Base-by-base conservation (phyloP, 768 basidiomycete genomes). In the Paxillus rubicundulus region DNA sequence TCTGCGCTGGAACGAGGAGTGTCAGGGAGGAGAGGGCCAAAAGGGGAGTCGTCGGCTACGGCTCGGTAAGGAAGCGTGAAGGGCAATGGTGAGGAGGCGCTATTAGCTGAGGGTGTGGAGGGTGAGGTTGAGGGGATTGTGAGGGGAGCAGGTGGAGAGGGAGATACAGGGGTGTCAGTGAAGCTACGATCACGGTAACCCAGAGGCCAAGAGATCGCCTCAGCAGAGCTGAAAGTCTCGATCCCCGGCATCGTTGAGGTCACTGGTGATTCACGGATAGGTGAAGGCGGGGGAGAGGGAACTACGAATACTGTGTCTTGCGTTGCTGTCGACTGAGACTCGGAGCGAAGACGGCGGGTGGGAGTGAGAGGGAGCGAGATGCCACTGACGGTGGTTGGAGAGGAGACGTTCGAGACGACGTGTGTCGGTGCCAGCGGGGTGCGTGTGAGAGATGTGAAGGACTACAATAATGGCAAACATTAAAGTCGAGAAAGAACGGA, bases 401-500 rank as follows among this genome's bases (percentile, higher is more conserved):
- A 68, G 8, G 72, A 68, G 16, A 72, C 51, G 58, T 79, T 75
- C 14, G 72, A 71, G 3, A 81, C 59, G 10, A 78, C 71, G 50
- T 79, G 78, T 4, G 77, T 79, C 9, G 81, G 79, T 9, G 74
- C 69, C 49, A 81, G 70, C 3, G 79, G 74, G 30, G 72, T 65
- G 60, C 76, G 79, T 5, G 79, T 72, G 41, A 81, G 72, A 18
- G 67, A 60, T 1, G 72, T 58, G 52, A 77, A 77, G 3, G 78
- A 76, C 82, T 83, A 58, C 9, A 32, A 27, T 14, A 9, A 38
- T 40, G 1, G 21, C 32, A 32, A 33, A 60, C 42, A 24, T 24
- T 14, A 8, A 2, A 42, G 8, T 20, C 2, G 14, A 40, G 24
- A 33, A 8, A 10, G 9, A 13, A 41, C 2, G 27, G n/a, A 6